Base-by-base conservation (phyloP, 352 stramenopile genomes). In the Aphanomyces euteiches region DNA sequence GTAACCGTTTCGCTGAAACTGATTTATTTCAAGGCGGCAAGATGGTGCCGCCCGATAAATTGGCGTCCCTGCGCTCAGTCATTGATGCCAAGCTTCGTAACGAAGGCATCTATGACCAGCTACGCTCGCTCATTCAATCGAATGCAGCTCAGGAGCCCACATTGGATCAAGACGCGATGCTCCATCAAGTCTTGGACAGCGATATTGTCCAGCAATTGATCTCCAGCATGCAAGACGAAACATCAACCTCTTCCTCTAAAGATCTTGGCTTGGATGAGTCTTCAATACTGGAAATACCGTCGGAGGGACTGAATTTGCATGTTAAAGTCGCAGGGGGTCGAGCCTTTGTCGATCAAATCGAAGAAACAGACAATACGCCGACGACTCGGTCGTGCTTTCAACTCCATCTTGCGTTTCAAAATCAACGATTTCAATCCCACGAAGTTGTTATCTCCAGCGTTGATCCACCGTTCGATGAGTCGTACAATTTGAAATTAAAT, bases 61-160 rank as follows among this genome's bases (percentile, higher is more conserved):
- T 90, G 48, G 77, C 77, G 2, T 74, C 77, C 5, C 77, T 92
- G 60, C 82, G 86, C 37, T 79, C 79, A 50, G 77, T 75, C 10
- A 93, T 92, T 47, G 82, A 93, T 59, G 77, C 81, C 19, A 93
- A 92, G 56, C 73, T 93, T 1, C 83, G 77, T 34, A 82, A 90
- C n/a, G 74, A 90, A 61, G 80, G 82, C 38, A 77, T 93, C n/a
- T 93, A 93, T 63, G 69, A 85, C 8, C 84, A 91, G 61, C 87
- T 93, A 58, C 80, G 81, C 4, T 72, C 81, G 10, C 72, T 93
- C 38, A 84, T 93, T 12, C 53, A 71, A n/a, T 67, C 59, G n/a
- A 78, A 81, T 63, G 67, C 69, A 0, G 47, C 54, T 58, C 15
- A 37, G 15, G 45, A 53, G 13, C 50, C 15, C 21, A 36, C 50